Percentiles rank a stretch among this genome's conserved stretches.
Evolutionary conservation across 495 filamentous ascomycete species (phyloP).

Genomic region (Penicillium fimorum): DNA sequence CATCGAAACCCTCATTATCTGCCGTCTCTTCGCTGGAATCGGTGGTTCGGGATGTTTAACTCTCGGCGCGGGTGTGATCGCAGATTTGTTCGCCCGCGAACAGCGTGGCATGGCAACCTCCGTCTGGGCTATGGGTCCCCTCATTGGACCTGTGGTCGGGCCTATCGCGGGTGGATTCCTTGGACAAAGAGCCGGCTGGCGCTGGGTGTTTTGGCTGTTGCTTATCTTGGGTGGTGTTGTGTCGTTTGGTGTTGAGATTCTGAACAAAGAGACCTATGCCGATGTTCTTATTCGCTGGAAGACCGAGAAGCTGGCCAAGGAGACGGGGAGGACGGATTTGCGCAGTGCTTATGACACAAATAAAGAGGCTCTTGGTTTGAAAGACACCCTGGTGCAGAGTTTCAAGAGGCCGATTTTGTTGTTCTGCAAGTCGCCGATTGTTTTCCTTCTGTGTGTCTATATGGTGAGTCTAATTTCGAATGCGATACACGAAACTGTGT

Average conservation of each 20-base stretch:
- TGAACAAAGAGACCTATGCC: slow-evolving; percentile 54
- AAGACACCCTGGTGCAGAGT: slow-evolving; percentile 39
- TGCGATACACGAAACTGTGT: neutral
- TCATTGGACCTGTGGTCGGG: slow-evolving; percentile 50
- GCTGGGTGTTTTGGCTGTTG: slow-evolving; percentile 58
- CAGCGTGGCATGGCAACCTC: slow-evolving; percentile 46
- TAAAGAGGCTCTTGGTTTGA: slow-evolving; percentile 20
- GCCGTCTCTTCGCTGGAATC: slow-evolving; percentile 52
- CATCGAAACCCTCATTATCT: slow-evolving; percentile 49
- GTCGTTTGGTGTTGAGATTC: slow-evolving; percentile 31
- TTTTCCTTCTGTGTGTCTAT: slow-evolving; percentile 54
- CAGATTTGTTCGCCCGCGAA: slow-evolving; percentile 51
- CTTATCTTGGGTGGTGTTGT: slow-evolving; percentile 45
- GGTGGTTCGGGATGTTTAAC: slow-evolving; percentile 50
- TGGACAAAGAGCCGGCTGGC: slow-evolving; percentile 49
- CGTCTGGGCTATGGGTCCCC: slow-evolving; percentile 28
- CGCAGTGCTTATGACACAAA: slow-evolving; percentile 21
- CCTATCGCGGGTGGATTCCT: slow-evolving; percentile 53
- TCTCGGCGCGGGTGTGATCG: slow-evolving; percentile 53
- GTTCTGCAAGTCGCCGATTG: slow-evolving; percentile 48
- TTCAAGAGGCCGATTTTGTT: slow-evolving; percentile 49
- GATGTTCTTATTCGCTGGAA: slow-evolving; percentile 53
- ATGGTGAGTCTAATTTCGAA: slow-evolving; percentile 29
- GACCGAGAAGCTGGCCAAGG: slow-evolving; percentile 38
- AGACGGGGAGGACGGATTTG: slow-evolving; percentile 34